A percentile compares a stretch with the other conserved stretches of the same genome.
These are phyloP conservation scores for Geotrichum europaeum DNA, from an alignment of 1,139 yeast species.

Conservation along the genomic window DNA sequence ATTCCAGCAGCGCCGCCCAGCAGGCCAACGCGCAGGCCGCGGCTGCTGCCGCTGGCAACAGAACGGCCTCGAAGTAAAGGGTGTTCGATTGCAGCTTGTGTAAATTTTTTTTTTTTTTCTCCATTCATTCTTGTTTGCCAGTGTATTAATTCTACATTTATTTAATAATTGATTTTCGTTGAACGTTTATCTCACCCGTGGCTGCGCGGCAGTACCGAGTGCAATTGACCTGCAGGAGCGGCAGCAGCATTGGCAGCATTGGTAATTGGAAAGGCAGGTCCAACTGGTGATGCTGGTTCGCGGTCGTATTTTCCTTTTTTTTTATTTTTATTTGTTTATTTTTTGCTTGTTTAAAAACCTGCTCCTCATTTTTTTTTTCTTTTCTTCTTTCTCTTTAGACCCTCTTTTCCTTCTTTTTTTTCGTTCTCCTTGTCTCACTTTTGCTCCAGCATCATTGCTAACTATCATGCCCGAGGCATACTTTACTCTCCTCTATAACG, in stretches of 20 bases:
- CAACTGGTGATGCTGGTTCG: neutral
- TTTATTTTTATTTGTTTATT: neutral
- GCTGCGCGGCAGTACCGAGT: neutral
- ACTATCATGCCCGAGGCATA: slow-evolving; percentile 41
- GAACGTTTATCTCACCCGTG: neutral
- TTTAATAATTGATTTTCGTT: neutral
- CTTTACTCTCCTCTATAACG: slow-evolving; percentile 60
- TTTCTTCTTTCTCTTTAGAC: neutral
- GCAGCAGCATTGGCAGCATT: neutral
- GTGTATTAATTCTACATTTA: neutral
- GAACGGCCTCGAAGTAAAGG: neutral
- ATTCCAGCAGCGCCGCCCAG: slow-evolving; percentile 39
- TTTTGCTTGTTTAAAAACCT: neutral
- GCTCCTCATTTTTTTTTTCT: neutral
- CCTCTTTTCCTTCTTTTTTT: neutral
- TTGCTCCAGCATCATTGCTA: neutral
- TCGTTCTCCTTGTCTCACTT: neutral
- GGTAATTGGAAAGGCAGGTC: neutral
- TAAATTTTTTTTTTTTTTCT: neutral
- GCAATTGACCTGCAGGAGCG: neutral
- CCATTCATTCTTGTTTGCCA: neutral
- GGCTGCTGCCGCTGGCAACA: neutral
- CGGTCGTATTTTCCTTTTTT: neutral
- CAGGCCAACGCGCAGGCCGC: slow-evolving; percentile 4
- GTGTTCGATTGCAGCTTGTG: neutral